Percentiles rank a stretch among this genome's conserved stretches.
Evolutionary conservation across 2,329 filamentous ascomycete genomes (phyloP).

Genomic region (Pseudogymnoascus sp.): DNA sequence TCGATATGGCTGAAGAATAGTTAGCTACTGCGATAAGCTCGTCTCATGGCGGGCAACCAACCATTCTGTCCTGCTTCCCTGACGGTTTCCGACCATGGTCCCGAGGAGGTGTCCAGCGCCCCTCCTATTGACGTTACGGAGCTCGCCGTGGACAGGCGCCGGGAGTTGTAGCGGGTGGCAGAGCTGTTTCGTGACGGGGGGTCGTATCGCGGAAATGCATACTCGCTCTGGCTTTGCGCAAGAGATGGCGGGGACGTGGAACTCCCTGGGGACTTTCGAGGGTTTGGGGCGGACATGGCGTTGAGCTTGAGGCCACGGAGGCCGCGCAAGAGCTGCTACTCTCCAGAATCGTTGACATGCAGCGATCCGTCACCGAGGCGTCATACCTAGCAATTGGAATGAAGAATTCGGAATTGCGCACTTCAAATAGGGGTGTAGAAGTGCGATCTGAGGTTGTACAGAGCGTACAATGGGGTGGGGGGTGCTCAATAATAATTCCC

Average conservation of each 20-base stretch:
- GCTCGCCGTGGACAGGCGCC: constrained; percentile 78
- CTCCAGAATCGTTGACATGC: constrained; percentile 18
- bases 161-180: constrained; percentile 38
- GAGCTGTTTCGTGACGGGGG: constrained; percentile 36
- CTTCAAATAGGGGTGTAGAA: neutral
- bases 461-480: neutral
- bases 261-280: constrained; percentile 41
- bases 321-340: constrained; percentile 17
- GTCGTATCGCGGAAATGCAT: constrained; percentile 54
- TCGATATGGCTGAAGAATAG: constrained; percentile 66
- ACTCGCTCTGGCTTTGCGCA: constrained; percentile 31
- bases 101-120: constrained; percentile 63
- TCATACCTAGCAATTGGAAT: constrained; percentile 23
- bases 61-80: constrained; percentile 79
- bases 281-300: constrained; percentile 35
- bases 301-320: constrained; percentile 19
- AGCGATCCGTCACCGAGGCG: constrained; percentile 24
- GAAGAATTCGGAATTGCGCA: neutral
- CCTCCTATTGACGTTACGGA: constrained; percentile 83
- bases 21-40: constrained; percentile 15
- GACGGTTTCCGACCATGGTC: constrained; percentile 48
- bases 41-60: constrained; percentile 30
- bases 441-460: neutral
- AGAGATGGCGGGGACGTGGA: constrained; percentile 32
- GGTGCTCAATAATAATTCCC: neutral